Evolutionary conservation across 1,139 yeast species (phyloP).

Genomic region (Lodderomyces jiufengensis): DNA sequence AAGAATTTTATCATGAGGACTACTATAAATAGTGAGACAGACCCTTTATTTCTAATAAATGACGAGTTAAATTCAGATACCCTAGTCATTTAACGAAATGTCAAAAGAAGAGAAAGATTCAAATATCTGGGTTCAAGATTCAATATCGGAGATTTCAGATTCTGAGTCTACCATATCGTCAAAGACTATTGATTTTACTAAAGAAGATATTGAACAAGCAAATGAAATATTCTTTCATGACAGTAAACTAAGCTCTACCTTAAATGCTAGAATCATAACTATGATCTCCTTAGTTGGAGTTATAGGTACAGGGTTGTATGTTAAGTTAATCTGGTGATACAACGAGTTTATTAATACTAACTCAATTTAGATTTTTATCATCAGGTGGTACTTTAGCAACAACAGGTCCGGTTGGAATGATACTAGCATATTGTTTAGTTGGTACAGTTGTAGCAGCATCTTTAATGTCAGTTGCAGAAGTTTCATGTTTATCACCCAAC

Average conservation of each 20-base stretch:
- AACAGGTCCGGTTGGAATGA: slow-evolving; percentile 19
- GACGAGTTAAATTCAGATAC: too few relatives aligned
- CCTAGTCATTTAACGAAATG: too few relatives aligned
- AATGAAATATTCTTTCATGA: slow-evolving; percentile 13
- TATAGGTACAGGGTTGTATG: slow-evolving; percentile 22
- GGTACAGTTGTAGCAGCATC: slow-evolving; percentile 19
- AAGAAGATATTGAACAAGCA: slow-evolving; percentile 8
- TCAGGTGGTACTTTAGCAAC: slow-evolving; percentile 19
- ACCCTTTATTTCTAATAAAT: too few relatives aligned
- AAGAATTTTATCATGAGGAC: too few relatives aligned
- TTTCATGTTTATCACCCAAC: slow-evolving; percentile 27
- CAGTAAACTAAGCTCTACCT: slow-evolving; percentile 10
- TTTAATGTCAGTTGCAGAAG: slow-evolving; percentile 27
- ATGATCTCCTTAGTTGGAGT: slow-evolving; percentile 31
- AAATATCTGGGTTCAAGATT: too few relatives aligned
- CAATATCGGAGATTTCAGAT: too few relatives aligned
- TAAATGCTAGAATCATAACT: slow-evolving; percentile 27
- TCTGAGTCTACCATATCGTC: too few relatives aligned
- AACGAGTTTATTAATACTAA: neutral
- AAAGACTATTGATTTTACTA: neutral
- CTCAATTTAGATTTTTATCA: slow-evolving; percentile 13
- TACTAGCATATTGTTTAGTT: slow-evolving; percentile 19
- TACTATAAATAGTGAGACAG: too few relatives aligned
- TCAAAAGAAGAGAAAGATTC: too few relatives aligned
- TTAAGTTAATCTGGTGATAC: too few relatives aligned